phyloP scores from a whole-genome alignment of 164 flowering plant genomes.

The Nymphaea thermarum region DNA sequence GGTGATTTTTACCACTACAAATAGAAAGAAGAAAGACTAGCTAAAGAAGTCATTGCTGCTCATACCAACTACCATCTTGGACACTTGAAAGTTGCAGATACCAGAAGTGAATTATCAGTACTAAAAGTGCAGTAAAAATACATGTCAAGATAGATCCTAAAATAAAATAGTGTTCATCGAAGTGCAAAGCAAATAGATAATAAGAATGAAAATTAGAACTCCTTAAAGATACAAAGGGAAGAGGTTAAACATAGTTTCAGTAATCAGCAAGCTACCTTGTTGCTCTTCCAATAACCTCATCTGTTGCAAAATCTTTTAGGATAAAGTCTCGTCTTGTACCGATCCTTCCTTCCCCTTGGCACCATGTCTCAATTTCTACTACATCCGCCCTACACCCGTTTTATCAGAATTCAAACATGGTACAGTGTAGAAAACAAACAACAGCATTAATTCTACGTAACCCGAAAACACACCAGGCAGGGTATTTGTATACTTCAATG shows the following conservation, averaged over 20 bases:
- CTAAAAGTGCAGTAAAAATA: neutral
- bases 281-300: slow-evolving; percentile 87
- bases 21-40: no score
- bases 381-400: slow-evolving; percentile 63
- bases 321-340: slow-evolving; percentile 97
- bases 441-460: neutral
- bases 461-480: slow-evolving; percentile 56
- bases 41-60: no score
- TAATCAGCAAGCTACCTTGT: slow-evolving; percentile 45
- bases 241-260: no score
- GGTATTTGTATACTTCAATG: slow-evolving; percentile 90
- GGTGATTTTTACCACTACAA: no score
- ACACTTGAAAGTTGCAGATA: no score
- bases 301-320: slow-evolving; percentile 71
- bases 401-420: neutral
- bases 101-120: no score
- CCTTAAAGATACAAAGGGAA: neutral
- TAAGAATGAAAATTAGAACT: neutral
- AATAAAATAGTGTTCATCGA: neutral
- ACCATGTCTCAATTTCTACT: slow-evolving; percentile 97
- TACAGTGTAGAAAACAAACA: no score
- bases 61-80: no score
- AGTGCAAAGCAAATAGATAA: neutral
- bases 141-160: neutral
- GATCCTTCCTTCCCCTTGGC: slow-evolving; percentile 86